A percentile compares a stretch with the other conserved stretches of the same genome.
These are phyloP conservation scores for Leccinum sublutescens DNA, from an alignment of 768 basidiomycete species.

Conservation along the genomic window DNA sequence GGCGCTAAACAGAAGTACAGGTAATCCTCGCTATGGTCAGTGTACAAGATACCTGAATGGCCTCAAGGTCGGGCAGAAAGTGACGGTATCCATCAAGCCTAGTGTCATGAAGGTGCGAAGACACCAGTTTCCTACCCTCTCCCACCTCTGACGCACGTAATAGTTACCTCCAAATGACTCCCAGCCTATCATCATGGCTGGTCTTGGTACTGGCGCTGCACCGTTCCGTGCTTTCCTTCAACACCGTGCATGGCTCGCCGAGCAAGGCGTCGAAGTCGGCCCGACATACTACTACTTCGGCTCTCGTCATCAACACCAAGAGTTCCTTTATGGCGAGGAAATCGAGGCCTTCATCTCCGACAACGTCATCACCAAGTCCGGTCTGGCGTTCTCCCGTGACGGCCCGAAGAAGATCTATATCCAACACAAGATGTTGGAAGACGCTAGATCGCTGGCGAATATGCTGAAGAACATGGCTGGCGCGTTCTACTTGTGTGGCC, in stretches of 20 bases:
- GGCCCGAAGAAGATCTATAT: constrained; percentile 94
- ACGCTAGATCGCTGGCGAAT: constrained; percentile 70
- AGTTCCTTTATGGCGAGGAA: constrained; percentile 96
- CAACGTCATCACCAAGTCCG: constrained; percentile 82
- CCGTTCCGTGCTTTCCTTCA: constrained; percentile 99
- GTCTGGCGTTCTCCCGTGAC: constrained; percentile 96
- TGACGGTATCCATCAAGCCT: constrained; percentile 96
- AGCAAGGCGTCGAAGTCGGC: constrained; percentile 78
- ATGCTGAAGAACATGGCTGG: constrained; percentile 74
- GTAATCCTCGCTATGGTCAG: constrained; percentile 80
- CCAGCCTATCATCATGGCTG: constrained; percentile 97
- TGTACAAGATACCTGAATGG: constrained; percentile 93
- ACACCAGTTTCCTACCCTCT: not conserved
- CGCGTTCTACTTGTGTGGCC: constrained; percentile 95
- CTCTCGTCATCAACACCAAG: constrained; percentile 90
- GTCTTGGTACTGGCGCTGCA: constrained; percentile 96
- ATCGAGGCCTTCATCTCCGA: constrained; percentile 91
- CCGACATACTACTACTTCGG: constrained; percentile 99
- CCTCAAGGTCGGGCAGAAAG: constrained; percentile 83
- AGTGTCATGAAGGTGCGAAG: constrained; percentile 93
- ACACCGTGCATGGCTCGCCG: constrained; percentile 80
- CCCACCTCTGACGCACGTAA: constrained; percentile 11
- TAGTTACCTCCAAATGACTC: constrained; percentile 80
- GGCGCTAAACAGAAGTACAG: constrained; percentile 39
- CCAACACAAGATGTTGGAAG: constrained; percentile 96